Base-by-base conservation (phyloP, 345 rosid species). In the Jatropha curcas region DNA sequence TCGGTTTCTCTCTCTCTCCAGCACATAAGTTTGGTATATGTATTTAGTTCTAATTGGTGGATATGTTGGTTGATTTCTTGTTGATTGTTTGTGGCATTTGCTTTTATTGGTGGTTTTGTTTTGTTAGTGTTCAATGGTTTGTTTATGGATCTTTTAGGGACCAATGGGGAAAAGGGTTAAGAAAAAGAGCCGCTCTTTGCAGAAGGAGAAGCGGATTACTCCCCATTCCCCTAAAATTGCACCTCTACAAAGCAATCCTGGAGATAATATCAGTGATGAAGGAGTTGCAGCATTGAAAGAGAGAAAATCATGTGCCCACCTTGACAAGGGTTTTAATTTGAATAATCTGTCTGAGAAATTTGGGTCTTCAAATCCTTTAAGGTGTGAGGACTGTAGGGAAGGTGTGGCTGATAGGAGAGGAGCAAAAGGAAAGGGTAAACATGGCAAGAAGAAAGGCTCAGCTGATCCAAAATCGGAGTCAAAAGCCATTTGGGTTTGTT, bases 401-500 rank as follows among this genome's bases (percentile, higher is more conserved):
- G 88, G 88, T 25, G 84, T 62, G 33, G 72, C 74, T 67, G 90
- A 85, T 45, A 84, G 88, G 82, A 89, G 82, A 80, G 93, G 86
- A 62, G 68, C 76, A 71, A 92, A 84, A 74, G 91, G 88, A 7
- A 96, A 87, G 77, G 88, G 89, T 70, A 88, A 76, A 76, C 88
- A 83, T 57, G 95, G 84, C 43, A 88, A 89, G 84, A 91, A 91
- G 80, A 73, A 65, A 65, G 70, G 53, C 24, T 82, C 81, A 17
- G 63, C 51, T 45, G 89, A 85, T 33, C 76, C 90, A 16, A 92
- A 89, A 70, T 79, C 88, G 5, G 84, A 88, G 43, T 77, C 78
- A 0, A 92, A 85, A 78, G 95, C 93, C 58, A 82, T 88, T 50
- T 96, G 99, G 99, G 78, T 93, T 78, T 96, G 99, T 77, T 89